Conservation (phyloP, 2,329 filamentous ascomycete species). For the Nemania bipapillata region DNA sequence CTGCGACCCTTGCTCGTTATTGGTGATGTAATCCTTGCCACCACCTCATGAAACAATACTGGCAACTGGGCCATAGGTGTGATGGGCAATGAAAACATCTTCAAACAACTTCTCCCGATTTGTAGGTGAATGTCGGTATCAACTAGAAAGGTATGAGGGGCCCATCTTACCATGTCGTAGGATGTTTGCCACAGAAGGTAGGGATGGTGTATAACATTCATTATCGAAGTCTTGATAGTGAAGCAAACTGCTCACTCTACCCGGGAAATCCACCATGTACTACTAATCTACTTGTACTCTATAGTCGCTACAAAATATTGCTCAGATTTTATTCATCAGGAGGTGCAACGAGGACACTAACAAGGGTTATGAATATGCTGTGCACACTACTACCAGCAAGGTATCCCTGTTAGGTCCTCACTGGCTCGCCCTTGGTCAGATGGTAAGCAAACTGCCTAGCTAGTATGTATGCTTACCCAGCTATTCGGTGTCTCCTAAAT, state of each 20-base stretch:
- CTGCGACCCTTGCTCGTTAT: constrained; percentile 41
- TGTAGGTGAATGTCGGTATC: not conserved
- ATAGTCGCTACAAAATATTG: too few species aligned
- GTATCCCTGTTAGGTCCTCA: constrained; percentile 13
- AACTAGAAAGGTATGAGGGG: not conserved
- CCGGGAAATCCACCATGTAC: not conserved
- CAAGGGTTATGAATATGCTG: constrained; percentile 13
- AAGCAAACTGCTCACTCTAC: not conserved
- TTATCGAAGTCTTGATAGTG: not conserved
- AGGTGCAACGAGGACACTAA: constrained; percentile 7
- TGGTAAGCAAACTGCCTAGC: constrained; percentile 27
- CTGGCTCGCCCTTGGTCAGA: constrained; percentile 4
- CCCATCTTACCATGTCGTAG: not conserved
- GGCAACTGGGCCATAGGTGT: constrained; percentile 17
- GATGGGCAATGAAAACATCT: not conserved
- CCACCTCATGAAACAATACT: constrained; percentile 41
- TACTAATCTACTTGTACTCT: not conserved
- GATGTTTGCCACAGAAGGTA: not conserved
- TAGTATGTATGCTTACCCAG: constrained; percentile 25
- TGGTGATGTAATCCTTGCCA: constrained; percentile 42
- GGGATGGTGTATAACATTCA: not conserved
- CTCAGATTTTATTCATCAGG: not conserved
- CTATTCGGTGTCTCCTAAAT: constrained; percentile 24
- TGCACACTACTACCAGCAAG: not conserved
- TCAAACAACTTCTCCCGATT: constrained; percentile 1